phyloP scores from a whole-genome alignment of 306 rosid genomes.

The Macrotyloma uniflorum region DNA sequence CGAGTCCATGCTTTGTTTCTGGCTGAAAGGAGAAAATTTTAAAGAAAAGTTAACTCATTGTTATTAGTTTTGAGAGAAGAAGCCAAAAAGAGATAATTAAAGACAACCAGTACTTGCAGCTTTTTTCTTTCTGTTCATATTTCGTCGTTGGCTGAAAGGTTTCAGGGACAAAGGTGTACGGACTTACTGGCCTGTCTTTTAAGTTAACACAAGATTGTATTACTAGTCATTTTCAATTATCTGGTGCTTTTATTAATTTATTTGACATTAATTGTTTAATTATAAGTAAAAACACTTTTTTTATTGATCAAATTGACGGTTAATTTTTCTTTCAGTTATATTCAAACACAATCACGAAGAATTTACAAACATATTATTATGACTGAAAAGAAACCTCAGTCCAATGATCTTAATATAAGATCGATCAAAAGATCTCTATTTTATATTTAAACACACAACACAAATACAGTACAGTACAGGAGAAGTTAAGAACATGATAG shows the following conservation, averaged over 20 bases:
- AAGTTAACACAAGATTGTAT: background rate
- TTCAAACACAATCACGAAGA: background rate
- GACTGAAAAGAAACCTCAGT: background rate
- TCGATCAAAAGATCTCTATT: background rate
- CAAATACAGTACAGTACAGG: background rate
- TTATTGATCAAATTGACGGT: too few relatives aligned
- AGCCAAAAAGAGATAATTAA: background rate
- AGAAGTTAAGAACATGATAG: background rate
- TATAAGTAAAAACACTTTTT: background rate
- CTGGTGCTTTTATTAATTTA: background rate
- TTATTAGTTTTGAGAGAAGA: background rate
- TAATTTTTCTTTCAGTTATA: background rate
- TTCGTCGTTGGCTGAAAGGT: background rate
- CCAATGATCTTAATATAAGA: background rate
- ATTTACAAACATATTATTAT: background rate
- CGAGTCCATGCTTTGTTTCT: background rate
- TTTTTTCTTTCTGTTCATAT: background rate
- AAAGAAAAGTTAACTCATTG: background rate
- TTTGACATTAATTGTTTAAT: background rate
- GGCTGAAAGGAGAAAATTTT: background rate
- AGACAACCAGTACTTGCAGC: background rate
- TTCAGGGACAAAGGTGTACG: background rate
- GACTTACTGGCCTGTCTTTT: background rate
- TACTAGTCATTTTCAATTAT: background rate
- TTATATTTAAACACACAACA: background rate